Base-by-base conservation (phyloP, 2,329 filamentous ascomycete genomes). In the Cytospora leucostoma region DNA sequence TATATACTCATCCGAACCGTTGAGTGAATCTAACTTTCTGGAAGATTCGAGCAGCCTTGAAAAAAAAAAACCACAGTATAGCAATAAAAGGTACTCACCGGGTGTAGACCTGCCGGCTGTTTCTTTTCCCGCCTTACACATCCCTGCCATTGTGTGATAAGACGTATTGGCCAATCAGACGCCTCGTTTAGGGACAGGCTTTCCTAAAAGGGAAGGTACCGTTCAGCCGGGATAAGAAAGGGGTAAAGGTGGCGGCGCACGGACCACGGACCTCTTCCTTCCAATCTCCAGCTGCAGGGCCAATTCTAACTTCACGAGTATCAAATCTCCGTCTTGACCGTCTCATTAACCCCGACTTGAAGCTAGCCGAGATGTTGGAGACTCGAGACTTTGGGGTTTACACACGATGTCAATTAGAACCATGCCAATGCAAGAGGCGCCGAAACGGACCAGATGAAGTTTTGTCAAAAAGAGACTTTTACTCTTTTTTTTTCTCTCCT, bases 131-230 rank as follows among this genome's bases (percentile, higher is more conserved):
- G 27, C 27, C 27, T 27, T 27, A 27, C 27, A 27, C 27, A 27
- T 27, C 27, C 27, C 27, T 27, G 27, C 27, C 27, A 27, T 27
- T 27, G 4, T 4, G 27, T 27, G 4, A 4, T 19, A 19, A 21
- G n/a, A 12, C n/a, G 44, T 7, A 21, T 21, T 47, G 44, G 44
- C 44, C 44, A 47, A 47, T 47, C n/a, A 47, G n/a, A 21, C 3
- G n/a, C 10, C n/a, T 21, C 12, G n/a, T 19, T 19, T 47, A n/a
- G 44, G n/a, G 10, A 47, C n/a, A n/a, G 44, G 44, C n/a, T 51
- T 55, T 61, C 59, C 59, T 32, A 53, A 61, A 61, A 38, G 59
- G 59, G 59, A 52, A 61, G 59, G 59, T 52, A 55, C 38, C 38
- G 33, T 15, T 35, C 34, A 38, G 27, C 19, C 11, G 34, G 44